Evolutionary conservation across 1,139 yeast species (phyloP).

Genomic region (Yamadazyma triangularis): DNA sequence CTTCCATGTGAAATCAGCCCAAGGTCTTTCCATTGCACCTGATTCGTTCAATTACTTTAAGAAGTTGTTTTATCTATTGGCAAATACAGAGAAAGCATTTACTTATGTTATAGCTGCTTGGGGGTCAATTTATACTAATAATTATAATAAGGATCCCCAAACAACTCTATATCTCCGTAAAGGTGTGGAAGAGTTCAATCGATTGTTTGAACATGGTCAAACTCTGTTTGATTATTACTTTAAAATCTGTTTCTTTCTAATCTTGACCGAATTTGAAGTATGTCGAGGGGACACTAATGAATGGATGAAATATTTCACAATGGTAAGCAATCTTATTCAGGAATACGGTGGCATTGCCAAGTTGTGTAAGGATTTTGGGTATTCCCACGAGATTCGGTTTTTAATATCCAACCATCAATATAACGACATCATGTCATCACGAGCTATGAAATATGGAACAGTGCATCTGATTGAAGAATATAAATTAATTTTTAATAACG

Average conservation of each 20-base stretch:
- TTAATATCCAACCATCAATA: constrained; percentile 19
- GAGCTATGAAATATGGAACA: constrained; percentile 15
- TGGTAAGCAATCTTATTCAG: constrained; percentile 39
- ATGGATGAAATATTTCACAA: constrained; percentile 28
- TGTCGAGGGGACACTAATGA: constrained; percentile 40
- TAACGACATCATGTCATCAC: constrained; percentile 17
- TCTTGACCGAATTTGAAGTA: constrained; percentile 14
- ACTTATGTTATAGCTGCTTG: constrained; percentile 45
- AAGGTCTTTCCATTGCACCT: constrained; percentile 20
- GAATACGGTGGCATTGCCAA: constrained; percentile 51
- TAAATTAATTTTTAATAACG: constrained; percentile 8
- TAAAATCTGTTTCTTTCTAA: constrained; percentile 6
- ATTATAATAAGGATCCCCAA: no score
- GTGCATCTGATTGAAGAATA: constrained; percentile 12
- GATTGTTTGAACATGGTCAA: constrained; percentile 1
- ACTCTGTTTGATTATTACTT: constrained; percentile 10
- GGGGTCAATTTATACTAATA: constrained; percentile 27
- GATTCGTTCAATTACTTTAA: constrained; percentile 40
- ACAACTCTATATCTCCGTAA: constrained; percentile 2
- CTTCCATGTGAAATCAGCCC: constrained; percentile 17
- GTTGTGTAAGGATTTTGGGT: constrained; percentile 12
- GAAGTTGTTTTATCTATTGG: constrained; percentile 38
- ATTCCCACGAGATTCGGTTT: constrained; percentile 18
- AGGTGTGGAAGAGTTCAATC: constrained; percentile 1
- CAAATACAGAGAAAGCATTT: constrained; percentile 34